phyloP scores from a whole-genome alignment of 176 grass and related monocot genomes.

The Hyparrhenia diplandra region DNA sequence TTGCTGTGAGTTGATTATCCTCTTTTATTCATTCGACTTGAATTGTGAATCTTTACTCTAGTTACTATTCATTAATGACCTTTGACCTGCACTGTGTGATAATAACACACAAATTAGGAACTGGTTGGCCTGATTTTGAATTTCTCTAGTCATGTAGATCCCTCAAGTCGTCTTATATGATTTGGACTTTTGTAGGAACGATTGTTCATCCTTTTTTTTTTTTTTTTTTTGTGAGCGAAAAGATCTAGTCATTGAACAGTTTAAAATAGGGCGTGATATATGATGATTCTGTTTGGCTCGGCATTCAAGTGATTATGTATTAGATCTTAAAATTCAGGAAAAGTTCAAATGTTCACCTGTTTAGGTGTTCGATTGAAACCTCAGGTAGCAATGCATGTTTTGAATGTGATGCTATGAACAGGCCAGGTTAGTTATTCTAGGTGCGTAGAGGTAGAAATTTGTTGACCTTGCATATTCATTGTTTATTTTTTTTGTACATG shows the following conservation, averaged over 20 bases:
- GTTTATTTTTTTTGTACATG: constrained; percentile 4
- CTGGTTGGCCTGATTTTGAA: background rate
- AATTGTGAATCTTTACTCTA: constrained; percentile 1
- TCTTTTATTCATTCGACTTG: constrained; percentile 7
- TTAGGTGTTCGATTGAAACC: background rate
- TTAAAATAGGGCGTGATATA: background rate
- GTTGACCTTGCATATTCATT: background rate
- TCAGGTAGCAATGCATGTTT: background rate
- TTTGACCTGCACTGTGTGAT: background rate
- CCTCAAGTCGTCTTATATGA: background rate
- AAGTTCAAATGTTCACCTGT: background rate
- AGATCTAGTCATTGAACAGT: background rate
- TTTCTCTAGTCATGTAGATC: background rate
- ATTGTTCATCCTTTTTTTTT: background rate
- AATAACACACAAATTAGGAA: background rate
- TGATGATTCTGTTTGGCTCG: background rate
- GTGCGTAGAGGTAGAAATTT: background rate
- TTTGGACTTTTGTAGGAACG: background rate
- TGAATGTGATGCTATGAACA: background rate
- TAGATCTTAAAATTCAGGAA: background rate
- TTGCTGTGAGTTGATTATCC: constrained; percentile 72
- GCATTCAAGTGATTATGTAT: background rate
- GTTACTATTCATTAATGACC: background rate
- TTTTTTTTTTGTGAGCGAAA: background rate
- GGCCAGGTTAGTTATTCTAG: background rate